Conservation (phyloP, 805 yeast species). For the Starmerella floricola region DNA sequence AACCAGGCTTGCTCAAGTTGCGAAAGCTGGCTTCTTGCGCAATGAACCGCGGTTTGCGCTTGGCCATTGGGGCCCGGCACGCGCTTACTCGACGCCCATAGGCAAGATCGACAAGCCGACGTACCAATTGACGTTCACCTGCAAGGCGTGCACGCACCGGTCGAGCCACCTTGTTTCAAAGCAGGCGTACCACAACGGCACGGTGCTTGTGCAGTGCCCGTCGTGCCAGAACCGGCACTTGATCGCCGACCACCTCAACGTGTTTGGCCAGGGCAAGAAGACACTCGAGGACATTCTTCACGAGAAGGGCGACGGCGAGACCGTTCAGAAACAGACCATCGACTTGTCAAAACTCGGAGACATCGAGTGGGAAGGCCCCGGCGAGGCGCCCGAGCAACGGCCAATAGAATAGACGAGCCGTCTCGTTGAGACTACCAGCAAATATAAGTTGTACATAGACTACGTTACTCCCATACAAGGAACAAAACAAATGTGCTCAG, state of each 20-base stretch:
- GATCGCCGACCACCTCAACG: conserved; percentile 78
- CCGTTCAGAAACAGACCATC: conserved; percentile 48
- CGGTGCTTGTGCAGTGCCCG: conserved; percentile 84
- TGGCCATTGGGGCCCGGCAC: no score
- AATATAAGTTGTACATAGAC: neutral
- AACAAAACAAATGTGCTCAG: conserved; percentile 20
- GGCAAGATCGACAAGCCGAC: conserved; percentile 59
- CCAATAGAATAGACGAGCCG: conserved; percentile 4
- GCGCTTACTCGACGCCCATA: conserved; percentile 7
- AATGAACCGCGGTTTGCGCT: neutral
- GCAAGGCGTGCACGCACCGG: conserved; percentile 72
- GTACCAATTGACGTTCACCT: conserved; percentile 80
- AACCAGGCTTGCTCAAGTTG: no score
- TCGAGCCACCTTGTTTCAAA: conserved; percentile 86
- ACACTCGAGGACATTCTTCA: conserved; percentile 69
- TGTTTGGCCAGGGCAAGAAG: conserved; percentile 65
- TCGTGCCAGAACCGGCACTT: conserved; percentile 78
- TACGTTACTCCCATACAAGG: neutral
- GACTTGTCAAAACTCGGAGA: conserved; percentile 37
- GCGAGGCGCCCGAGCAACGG: conserved; percentile 13
- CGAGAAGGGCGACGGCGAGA: conserved; percentile 55
- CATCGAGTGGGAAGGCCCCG: conserved; percentile 26
- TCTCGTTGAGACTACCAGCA: no score
- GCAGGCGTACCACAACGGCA: conserved; percentile 78
- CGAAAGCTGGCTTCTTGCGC: neutral